These are phyloP conservation scores for Fusarium luffae DNA, from an alignment of 2,329 filamentous ascomycete genomes.

Conservation along the genomic window DNA sequence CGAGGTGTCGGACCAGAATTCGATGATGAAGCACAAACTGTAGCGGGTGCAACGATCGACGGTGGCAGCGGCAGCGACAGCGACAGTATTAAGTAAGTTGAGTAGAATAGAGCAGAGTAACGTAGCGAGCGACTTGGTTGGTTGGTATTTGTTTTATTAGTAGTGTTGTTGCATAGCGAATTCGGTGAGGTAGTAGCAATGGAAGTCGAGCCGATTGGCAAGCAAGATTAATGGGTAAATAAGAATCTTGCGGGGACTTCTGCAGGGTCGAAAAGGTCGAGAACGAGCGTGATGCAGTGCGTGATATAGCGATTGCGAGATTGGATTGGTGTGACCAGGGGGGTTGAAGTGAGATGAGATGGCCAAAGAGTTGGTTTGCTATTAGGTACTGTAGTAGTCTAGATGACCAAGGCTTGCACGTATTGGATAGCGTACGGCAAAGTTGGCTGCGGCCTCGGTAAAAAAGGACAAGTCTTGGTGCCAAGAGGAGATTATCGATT, in stretches of 20 bases:
- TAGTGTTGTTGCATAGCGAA: constrained; percentile 27
- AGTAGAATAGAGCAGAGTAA: background rate
- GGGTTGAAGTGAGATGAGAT: constrained; percentile 29
- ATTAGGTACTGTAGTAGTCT: constrained; percentile 15
- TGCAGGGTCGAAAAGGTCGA: constrained; percentile 16
- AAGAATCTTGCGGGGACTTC: constrained; percentile 15
- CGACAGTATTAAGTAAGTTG: background rate
- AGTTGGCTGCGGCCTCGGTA: background rate
- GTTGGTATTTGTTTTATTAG: constrained; percentile 11
- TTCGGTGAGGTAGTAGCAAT: background rate
- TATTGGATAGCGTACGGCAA: constrained; percentile 1
- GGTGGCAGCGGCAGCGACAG: background rate
- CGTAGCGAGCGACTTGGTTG: background rate
- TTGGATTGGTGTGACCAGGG: constrained; percentile 34
- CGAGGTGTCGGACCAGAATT: constrained; percentile 19
- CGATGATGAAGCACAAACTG: constrained; percentile 19
- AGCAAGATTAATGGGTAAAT: constrained; percentile 19
- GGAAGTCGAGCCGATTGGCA: background rate
- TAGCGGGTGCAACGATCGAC: constrained; percentile 1
- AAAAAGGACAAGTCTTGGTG: background rate
- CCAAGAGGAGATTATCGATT: constrained; percentile 3
- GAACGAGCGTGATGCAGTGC: constrained; percentile 22
- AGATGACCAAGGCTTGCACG: background rate
- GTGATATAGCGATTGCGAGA: constrained; percentile 22
- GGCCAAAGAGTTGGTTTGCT: constrained; percentile 11